Conservation (phyloP, 352 stramenopile species). For the Phytophthora ramorum region DNA sequence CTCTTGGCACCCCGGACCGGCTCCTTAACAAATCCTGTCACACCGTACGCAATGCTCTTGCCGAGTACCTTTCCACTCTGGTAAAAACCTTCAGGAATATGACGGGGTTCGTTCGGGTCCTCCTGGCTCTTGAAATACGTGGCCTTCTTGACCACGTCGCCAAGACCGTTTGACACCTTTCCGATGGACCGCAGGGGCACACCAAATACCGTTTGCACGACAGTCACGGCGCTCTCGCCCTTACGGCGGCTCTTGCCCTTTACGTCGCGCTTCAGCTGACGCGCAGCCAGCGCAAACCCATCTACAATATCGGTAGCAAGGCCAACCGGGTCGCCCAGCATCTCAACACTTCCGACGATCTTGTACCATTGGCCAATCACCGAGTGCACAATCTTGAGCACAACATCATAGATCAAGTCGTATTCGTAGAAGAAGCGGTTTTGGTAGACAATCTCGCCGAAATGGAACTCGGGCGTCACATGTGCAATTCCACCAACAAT, state of each 20-base stretch:
- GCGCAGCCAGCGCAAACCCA: conserved; percentile 79
- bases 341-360: conserved; percentile 87
- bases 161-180: conserved; percentile 86
- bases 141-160: conserved; percentile 87
- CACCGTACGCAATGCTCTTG: conserved; percentile 81
- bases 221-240: conserved; percentile 80
- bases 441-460: conserved; percentile 71
- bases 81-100: conserved; percentile 78
- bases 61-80: conserved; percentile 79
- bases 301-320: conserved; percentile 88
- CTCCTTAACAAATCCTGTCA: conserved; percentile 84
- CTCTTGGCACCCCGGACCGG: conserved; percentile 79
- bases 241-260: conserved; percentile 80
- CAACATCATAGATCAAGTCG: conserved; percentile 79
- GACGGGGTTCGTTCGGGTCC: conserved; percentile 64
- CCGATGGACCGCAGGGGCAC: conserved; percentile 77
- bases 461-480: conserved; percentile 84
- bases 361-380: conserved; percentile 91
- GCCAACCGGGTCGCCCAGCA: conserved; percentile 84
- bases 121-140: conserved; percentile 87
- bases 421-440: conserved; percentile 90
- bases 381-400: conserved; percentile 74
- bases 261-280: conserved; percentile 85
- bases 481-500: conserved; percentile 90
- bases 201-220: conserved; percentile 84